Evolutionary conservation across 805 yeast species (phyloP).

Genomic region (Yamadazyma tumulicola): DNA sequence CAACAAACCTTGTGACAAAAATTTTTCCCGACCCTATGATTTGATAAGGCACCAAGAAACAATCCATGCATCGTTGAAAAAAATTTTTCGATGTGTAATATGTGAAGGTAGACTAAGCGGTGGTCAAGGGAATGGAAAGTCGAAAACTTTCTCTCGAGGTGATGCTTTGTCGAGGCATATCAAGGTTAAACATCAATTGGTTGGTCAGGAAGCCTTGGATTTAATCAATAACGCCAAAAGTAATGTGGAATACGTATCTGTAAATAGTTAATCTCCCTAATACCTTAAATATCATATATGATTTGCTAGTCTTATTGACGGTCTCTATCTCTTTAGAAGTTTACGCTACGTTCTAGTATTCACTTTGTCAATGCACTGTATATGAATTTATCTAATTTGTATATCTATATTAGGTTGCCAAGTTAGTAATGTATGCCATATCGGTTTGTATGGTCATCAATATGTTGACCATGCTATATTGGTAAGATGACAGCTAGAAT

Average conservation of each 20-base stretch:
- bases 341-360: no score
- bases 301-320: background rate
- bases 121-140: conserved; percentile 49
- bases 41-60: conserved; percentile 46
- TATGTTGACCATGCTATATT: no score
- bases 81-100: conserved; percentile 43
- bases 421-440: no score
- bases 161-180: conserved; percentile 46
- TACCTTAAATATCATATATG: background rate
- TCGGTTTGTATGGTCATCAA: no score
- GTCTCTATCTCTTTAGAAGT: no score
- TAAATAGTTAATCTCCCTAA: conserved; percentile 8
- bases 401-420: no score
- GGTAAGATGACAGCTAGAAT: no score
- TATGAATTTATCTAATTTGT: no score
- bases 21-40: conserved; percentile 70
- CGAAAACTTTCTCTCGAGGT: conserved; percentile 44
- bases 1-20: conserved; percentile 64
- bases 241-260: conserved; percentile 59
- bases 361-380: no score
- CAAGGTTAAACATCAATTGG: conserved; percentile 80
- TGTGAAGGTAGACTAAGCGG: conserved; percentile 45
- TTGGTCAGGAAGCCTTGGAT: conserved; percentile 62
- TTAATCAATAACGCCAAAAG: conserved; percentile 75
- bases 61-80: conserved; percentile 45